These are phyloP conservation scores for Triticum dicoccoides DNA, from an alignment of 176 grass and related monocot genomes.

Conservation along the genomic window DNA sequence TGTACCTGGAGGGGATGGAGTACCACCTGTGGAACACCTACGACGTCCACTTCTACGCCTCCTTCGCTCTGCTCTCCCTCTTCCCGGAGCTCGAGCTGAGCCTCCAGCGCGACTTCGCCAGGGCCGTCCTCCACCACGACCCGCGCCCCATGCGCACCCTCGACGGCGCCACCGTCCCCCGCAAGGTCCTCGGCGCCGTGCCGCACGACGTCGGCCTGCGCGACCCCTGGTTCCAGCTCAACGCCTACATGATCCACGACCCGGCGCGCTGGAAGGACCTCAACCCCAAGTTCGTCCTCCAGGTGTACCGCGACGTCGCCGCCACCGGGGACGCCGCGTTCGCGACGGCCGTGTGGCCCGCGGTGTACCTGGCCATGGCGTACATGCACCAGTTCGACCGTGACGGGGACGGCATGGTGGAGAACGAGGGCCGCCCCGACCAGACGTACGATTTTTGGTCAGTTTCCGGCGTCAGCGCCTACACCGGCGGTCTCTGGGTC, in stretches of 20 bases:
- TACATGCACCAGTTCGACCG: conserved; percentile 76
- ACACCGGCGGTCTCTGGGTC: conserved; percentile 68
- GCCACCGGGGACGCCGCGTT: conserved; percentile 49
- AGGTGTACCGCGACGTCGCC: conserved; percentile 49
- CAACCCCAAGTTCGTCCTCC: conserved; percentile 69
- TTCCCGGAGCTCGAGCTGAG: background rate
- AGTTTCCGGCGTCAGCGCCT: conserved; percentile 55
- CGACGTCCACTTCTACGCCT: conserved; percentile 22
- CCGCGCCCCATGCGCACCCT: conserved; percentile 37
- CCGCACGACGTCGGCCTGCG: conserved; percentile 60
- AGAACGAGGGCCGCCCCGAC: conserved; percentile 64
- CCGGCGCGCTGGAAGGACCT: conserved; percentile 65
- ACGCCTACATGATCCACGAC: conserved; percentile 57
- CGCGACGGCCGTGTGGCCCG: conserved; percentile 54
- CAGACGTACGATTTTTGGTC: conserved; percentile 75
- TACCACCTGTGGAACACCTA: conserved; percentile 24
- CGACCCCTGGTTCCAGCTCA: conserved; percentile 70
- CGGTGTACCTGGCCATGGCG: conserved; percentile 66
- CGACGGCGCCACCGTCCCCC: conserved; percentile 13
- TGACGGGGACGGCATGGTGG: conserved; percentile 72
- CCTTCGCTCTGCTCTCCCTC: conserved; percentile 12
- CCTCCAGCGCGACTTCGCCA: conserved; percentile 12
- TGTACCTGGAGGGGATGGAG: conserved; percentile 22
- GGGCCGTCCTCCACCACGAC: conserved; percentile 39
- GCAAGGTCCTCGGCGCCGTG: conserved; percentile 58